Evolutionary conservation across 1,139 yeast genomes (phyloP), one percentile per base, ranked within the genome.

Genomic region (Keqinozyma sinolaborantium): DNA sequence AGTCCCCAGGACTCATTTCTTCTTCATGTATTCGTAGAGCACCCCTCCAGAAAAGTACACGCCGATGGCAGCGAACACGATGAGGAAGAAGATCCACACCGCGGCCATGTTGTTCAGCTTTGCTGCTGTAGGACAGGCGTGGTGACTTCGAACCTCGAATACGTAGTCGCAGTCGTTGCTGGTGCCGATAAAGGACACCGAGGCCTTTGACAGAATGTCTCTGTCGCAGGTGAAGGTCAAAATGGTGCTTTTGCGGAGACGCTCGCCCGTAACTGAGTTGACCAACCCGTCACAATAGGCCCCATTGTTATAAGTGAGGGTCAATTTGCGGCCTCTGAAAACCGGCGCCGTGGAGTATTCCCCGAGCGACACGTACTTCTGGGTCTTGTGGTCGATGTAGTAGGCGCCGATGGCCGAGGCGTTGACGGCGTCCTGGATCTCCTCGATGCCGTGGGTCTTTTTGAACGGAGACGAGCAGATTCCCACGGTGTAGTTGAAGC

Each of bases 41-140:
- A 72, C 53, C 1, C 79, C 79, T 30, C 81, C 83, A 15, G 77
- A 67, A 32, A 70, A 67, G 42, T 69, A 77, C 6, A 78, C 83
- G 14, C 65, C 61, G 14, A 73, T 50, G 0, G 82, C 79, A 12
- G 80, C 75, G 30, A 70, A 47, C 23, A 77, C 49, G 29, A 79
- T 78, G 31, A 77, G 53, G 14, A 76, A 42, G 40, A 77, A 77
- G 26, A 79, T 77, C 80, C 82, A 76, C 28, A 77, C 64, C 4
- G 77, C 76, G 2, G 79, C 80, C 40, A 70, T 51, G 37, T 76
- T 73, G 42, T 75, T 77, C 3, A 66, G 72, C 58, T 70, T 50
- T 36, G 81, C 77, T 8, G 86, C 80, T 0, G 90, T 82, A 0
- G 95, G 88, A 56, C 97, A 88, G 0, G 95, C 96, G 53, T 83